These are phyloP conservation scores for Aspergillus quadrilineatus DNA, from an alignment of 2,329 filamentous ascomycete genomes.

Conservation along the genomic window DNA sequence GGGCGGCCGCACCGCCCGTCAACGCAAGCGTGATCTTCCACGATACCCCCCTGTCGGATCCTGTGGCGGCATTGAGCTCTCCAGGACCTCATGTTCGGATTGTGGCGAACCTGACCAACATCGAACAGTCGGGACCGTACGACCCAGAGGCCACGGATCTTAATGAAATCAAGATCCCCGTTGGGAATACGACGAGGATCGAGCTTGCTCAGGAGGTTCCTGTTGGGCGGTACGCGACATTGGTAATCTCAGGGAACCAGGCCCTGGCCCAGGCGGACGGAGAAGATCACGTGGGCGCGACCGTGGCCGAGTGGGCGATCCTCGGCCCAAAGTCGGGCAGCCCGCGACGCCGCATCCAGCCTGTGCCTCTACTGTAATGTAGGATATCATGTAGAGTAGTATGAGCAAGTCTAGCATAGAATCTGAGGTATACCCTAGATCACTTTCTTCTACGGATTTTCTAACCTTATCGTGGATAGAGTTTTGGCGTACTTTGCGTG, in stretches of 20 bases:
- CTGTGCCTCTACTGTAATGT: background rate
- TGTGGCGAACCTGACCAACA: conserved; percentile 25
- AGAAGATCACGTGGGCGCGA: conserved; percentile 44
- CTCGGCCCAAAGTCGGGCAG: conserved; percentile 25
- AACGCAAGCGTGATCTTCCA: conserved; percentile 57
- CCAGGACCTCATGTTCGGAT: background rate
- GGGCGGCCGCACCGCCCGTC: conserved; percentile 56
- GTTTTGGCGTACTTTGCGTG: background rate
- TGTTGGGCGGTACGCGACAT: conserved; percentile 42
- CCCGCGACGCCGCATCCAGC: background rate
- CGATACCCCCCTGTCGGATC: conserved; percentile 43
- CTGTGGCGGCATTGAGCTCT: conserved; percentile 1
- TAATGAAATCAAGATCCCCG: conserved; percentile 37
- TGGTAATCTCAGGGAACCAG: conserved; percentile 47
- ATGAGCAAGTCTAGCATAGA: too few species aligned
- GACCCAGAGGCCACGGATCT: conserved; percentile 30
- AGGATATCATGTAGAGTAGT: background rate
- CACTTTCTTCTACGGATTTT: background rate
- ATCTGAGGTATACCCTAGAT: background rate
- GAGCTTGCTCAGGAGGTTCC: conserved; percentile 34
- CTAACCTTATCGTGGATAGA: background rate
- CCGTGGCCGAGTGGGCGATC: conserved; percentile 50
- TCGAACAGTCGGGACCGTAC: conserved; percentile 41
- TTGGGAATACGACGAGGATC: conserved; percentile 45
- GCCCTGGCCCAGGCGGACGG: conserved; percentile 30